Base-by-base conservation (phyloP, 2,329 filamentous ascomycete species). In the Helminthosporium solani region DNA sequence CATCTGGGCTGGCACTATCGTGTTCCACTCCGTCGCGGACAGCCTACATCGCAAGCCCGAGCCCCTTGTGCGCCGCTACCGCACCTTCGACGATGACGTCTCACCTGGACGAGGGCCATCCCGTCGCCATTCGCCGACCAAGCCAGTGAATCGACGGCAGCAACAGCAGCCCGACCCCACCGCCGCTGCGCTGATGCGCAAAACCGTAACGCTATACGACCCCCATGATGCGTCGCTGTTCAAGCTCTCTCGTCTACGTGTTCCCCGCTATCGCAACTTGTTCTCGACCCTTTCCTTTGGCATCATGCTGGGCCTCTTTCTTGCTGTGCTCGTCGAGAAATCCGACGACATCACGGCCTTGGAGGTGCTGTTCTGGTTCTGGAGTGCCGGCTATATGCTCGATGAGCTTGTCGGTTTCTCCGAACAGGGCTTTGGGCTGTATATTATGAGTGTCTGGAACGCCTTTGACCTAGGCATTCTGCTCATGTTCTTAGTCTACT, bases 401-500 rank as follows among this genome's bases (percentile, higher is more conserved):
- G 92, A 96, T 62, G 92, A 96, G 71, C 81, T 97, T 18, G 90
- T 96, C 15, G 91, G 91, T 9, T 96, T 96, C 76, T 96, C 91
- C 56, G 92, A 97, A 69, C 90, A 96, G 71, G 92, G 92, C 2
- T 96, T 96, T 67, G 91, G 90, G 30, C 81, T 97, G 23, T 97
- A 96, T 72, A 89, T 96, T 62, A 92, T 96, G 84, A 95, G 90
- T 67, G 94, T 96, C 68, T 96, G 92, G 92, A 96, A 96, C 68
- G 83, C 91, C 30, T 96, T 96, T 68, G 92, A 96, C 64, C 76
- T 96, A 30, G 91, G 91, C 7, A 96, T 96, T 42, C 74, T 96
- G 42, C 73, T 95, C 19, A 76, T 96, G 50, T 83, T 96, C 58
- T 84, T 95, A 60, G 81, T 88, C 44, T 96, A 96, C 74, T 95